A percentile compares a stretch with the other conserved stretches of the same genome.
These are phyloP conservation scores for Lunularia cruciata DNA, from an alignment of 225 moss, liverwort and hornwort genomes.

Conservation along the genomic window DNA sequence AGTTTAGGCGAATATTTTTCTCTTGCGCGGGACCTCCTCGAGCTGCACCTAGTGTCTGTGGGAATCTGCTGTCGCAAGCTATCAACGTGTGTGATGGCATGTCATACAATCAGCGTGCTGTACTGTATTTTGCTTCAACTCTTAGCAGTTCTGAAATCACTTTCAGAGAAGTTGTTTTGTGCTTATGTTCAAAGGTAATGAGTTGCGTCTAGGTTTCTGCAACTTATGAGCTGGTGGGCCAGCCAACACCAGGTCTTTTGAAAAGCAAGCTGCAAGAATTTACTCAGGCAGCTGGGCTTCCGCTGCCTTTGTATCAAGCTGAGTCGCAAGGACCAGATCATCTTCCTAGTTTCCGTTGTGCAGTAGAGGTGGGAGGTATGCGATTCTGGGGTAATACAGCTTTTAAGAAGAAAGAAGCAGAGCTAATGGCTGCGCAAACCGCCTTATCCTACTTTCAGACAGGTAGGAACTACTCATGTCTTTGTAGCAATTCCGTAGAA, in stretches of 20 bases:
- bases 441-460: conserved; percentile 25
- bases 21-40: background rate
- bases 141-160: background rate
- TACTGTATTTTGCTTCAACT: background rate
- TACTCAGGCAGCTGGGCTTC: conserved; percentile 32
- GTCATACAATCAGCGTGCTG: background rate
- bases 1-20: background rate
- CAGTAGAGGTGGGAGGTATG: conserved; percentile 25
- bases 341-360: conserved; percentile 28
- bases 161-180: background rate
- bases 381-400: conserved; percentile 25
- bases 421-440: conserved; percentile 32
- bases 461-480: no score
- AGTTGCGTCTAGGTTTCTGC: conserved; percentile 26
- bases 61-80: background rate
- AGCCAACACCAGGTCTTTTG: conserved; percentile 36
- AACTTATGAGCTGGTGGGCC: conserved; percentile 33
- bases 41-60: background rate
- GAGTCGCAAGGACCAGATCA: conserved; percentile 29
- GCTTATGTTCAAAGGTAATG: conserved; percentile 16
- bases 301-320: conserved; percentile 28
- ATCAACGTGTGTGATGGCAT: background rate
- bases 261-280: conserved; percentile 32
- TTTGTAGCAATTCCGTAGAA: no score
- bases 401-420: conserved; percentile 28